A percentile compares a stretch with the other conserved stretches of the same genome.
Conservation (phyloP, 2,329 filamentous ascomycete species). For the Coccinonectria pachysandricola region DNA sequence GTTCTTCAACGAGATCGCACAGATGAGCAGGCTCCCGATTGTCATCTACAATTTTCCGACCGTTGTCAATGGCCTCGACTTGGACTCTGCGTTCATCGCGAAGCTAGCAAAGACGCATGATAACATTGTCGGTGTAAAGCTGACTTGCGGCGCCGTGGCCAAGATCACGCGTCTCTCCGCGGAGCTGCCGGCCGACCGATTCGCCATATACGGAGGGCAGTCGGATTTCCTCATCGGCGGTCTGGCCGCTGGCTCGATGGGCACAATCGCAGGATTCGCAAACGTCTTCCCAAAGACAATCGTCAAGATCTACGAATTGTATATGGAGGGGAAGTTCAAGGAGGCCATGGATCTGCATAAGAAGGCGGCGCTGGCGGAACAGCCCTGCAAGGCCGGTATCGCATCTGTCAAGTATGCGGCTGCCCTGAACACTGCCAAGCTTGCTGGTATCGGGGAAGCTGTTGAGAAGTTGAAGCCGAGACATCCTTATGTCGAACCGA, state of each 20-base stretch:
- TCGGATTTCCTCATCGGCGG: conserved; percentile 59
- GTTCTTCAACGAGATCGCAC: conserved; percentile 50
- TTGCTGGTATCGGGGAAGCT: conserved; percentile 50
- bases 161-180: conserved; percentile 54
- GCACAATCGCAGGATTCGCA: conserved; percentile 52
- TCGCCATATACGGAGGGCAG: conserved; percentile 62
- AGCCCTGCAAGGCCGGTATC: conserved; percentile 55
- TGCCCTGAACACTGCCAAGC: conserved; percentile 46
- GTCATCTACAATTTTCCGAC: conserved; percentile 61
- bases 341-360: conserved; percentile 53
- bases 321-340: conserved; percentile 41
- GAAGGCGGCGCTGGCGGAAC: conserved; percentile 54
- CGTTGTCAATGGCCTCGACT: conserved; percentile 57
- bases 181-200: conserved; percentile 40
- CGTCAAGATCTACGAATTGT: conserved; percentile 50
- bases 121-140: conserved; percentile 60
- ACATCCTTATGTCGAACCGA: conserved; percentile 45
- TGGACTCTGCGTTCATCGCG: conserved; percentile 51
- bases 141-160: conserved; percentile 62
- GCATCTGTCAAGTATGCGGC: conserved; percentile 58
- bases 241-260: conserved; percentile 45
- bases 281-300: conserved; percentile 52
- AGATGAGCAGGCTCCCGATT: conserved; percentile 41
- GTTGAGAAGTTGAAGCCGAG: conserved; percentile 48
- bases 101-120: conserved; percentile 15